Conservation (phyloP, 768 basidiomycete species). For the Boletus reticuloceps region DNA sequence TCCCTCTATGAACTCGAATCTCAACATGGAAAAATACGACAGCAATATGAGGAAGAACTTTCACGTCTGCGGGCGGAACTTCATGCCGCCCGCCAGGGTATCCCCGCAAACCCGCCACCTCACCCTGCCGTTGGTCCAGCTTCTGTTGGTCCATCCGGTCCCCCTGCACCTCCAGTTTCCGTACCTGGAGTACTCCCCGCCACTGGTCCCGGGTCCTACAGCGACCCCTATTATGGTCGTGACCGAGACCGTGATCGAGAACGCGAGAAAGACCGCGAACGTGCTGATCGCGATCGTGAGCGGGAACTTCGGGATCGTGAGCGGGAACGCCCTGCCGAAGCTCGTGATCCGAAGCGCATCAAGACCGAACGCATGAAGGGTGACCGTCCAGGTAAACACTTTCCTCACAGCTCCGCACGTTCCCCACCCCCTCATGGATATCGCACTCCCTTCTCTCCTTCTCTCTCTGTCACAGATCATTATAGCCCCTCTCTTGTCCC, state of each 20-base stretch:
- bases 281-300: conserved; percentile 35
- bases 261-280: conserved; percentile 41
- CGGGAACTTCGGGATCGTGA: conserved; percentile 43
- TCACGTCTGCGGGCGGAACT: conserved; percentile 67
- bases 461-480: conserved; percentile 29
- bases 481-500: conserved; percentile 38
- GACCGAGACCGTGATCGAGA: conserved; percentile 42
- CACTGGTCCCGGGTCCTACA: conserved; percentile 32
- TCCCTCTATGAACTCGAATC: conserved; percentile 90
- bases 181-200: conserved; percentile 29
- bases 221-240: conserved; percentile 38
- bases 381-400: conserved; percentile 42
- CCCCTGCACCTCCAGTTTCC: conserved; percentile 30
- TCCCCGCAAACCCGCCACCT: conserved; percentile 35
- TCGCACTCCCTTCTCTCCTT: conserved; percentile 22
- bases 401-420: conserved; percentile 21
- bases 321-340: conserved; percentile 45
- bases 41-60: conserved; percentile 86
- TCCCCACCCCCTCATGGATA: conserved; percentile 35
- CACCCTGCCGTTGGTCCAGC: conserved; percentile 34
- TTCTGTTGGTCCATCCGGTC: conserved; percentile 33
- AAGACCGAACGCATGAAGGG: conserved; percentile 52
- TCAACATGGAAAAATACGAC: conserved; percentile 81
- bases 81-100: conserved; percentile 46
- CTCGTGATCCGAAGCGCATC: conserved; percentile 58